These are phyloP conservation scores for Saccharum hybrid DNA, from an alignment of 202 grass and related monocot genomes.

Conservation along the genomic window DNA sequence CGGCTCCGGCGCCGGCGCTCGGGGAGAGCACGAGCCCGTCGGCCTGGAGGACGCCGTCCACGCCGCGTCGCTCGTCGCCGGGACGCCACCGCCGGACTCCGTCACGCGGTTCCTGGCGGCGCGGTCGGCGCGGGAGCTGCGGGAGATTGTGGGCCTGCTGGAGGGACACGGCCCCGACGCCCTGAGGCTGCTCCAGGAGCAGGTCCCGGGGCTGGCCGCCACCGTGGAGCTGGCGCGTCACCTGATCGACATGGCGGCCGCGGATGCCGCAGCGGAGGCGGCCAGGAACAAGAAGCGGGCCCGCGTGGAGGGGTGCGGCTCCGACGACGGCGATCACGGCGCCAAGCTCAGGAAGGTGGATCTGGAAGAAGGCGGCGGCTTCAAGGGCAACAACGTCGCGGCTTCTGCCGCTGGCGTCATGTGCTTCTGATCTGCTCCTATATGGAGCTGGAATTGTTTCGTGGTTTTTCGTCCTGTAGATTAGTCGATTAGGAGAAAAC, in stretches of 20 bases:
- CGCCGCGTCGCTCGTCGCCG: constrained; percentile 49
- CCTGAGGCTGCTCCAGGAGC: not conserved
- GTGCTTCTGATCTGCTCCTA: not conserved
- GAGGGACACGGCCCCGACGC: not conserved
- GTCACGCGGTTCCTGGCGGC: constrained; percentile 35
- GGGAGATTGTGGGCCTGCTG: constrained; percentile 18
- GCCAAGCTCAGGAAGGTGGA: constrained; percentile 34
- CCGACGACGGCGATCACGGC: not conserved
- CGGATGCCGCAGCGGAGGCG: not conserved
- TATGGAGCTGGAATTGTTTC: not conserved
- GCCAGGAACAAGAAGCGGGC: constrained; percentile 25
- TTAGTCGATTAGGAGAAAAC: not conserved
- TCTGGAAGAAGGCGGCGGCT: not conserved
- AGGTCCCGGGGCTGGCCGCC: constrained; percentile 18
- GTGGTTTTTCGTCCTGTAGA: not conserved
- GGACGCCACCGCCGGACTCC: not conserved
- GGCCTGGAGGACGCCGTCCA: constrained; percentile 52
- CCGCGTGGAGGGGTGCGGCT: not conserved
- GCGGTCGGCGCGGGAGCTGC: constrained; percentile 20
- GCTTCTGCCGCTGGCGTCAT: not conserved
- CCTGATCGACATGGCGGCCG: constrained; percentile 40
- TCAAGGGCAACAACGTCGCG: not conserved
- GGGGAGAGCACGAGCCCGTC: constrained; percentile 16
- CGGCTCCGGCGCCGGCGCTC: not conserved
- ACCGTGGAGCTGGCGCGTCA: constrained; percentile 30